Evolutionary conservation across 169 alveolate genomes (phyloP), one percentile per base, ranked within the genome.

Genomic region (Eimeria sp.): DNA sequence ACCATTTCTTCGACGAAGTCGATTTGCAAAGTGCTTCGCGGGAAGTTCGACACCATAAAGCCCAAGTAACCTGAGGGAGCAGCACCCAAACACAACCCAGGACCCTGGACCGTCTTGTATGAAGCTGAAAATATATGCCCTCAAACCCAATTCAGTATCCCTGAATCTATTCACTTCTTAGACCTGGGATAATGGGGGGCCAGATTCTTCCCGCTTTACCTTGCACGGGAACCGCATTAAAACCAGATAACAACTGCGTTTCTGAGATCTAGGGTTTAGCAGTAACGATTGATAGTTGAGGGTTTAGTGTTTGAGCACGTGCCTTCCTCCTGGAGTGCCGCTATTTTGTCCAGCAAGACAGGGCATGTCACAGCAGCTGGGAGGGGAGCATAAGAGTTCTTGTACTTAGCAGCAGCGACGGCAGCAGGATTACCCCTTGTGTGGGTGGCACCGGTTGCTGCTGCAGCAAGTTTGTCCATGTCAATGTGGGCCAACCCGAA

Each of bases 1-100:
- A 84, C 92, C 75, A 45, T 84, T n/a, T 84, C 92, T 70, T 84
- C 63, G 40, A 84, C 76, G 57, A 84, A 84, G 20, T 84, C 92
- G 30, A 84, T 27, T 58, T 84, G 92, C 54, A 45, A 18, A 54
- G 61, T n/a, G 40, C 92, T 84, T 57, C 92, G 58, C 14, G 92
- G 92, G 65, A 84, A 84, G 78, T 84, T 84, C 10, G 92, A 54
- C 65, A 84, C 92, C 47, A 84, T 54, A 40, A 84, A 84, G 78
- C 92, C 92, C 58, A 34, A 61, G 76, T 58, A 58, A 25, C 92
- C 92, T 84, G 92, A 84, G 47, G 43, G 54, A 14, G 10, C 20
- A 40, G 22, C 0, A 34, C 3, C 40, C 40, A n/a, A 9, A 6
- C 43, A 3, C 13, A 30, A 34, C 70, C 45, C 73, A n/a, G 3